Evolutionary conservation across 2,329 filamentous ascomycete species (phyloP).

Genomic region (Pyricularia sp.): DNA sequence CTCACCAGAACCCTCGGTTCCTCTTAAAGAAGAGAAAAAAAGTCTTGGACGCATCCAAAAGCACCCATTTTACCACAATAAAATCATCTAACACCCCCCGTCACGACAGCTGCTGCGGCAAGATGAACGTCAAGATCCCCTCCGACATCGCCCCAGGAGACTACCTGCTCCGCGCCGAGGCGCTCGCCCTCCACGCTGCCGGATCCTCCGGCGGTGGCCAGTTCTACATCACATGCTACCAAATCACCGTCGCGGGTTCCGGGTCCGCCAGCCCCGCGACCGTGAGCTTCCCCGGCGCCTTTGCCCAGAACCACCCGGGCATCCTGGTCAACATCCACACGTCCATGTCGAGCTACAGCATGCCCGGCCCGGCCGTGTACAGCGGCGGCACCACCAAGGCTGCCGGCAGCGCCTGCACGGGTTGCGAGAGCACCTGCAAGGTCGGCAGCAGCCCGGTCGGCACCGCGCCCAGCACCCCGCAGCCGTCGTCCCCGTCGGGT

Average conservation of each 20-base stretch:
- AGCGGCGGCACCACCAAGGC: constrained; percentile 20
- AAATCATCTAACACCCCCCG: constrained; percentile 4
- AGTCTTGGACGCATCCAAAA: background rate
- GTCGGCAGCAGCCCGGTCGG: constrained; percentile 17
- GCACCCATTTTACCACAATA: background rate
- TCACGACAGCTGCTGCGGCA: constrained; percentile 18
- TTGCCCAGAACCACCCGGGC: constrained; percentile 24
- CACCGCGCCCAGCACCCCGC: constrained; percentile 11
- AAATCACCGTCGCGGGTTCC: constrained; percentile 14
- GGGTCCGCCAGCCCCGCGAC: constrained; percentile 12
- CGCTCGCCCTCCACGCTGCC: constrained; percentile 29
- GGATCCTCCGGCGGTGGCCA: constrained; percentile 14
- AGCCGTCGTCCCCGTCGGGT: constrained; percentile 1
- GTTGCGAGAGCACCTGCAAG: constrained; percentile 22
- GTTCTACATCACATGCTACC: constrained; percentile 19
- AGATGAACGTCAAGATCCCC: constrained; percentile 18
- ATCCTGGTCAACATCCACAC: constrained; percentile 29
- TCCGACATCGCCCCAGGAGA: constrained; percentile 13
- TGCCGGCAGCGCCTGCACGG: constrained; percentile 21
- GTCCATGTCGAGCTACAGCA: constrained; percentile 21
- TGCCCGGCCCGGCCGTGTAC: constrained; percentile 25
- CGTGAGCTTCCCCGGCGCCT: constrained; percentile 23
- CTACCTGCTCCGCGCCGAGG: constrained; percentile 29
- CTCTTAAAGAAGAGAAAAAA: no score
- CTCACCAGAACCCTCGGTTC: background rate